Conservation (phyloP, 345 rosid genomes). For the Physaria fendleri region DNA sequence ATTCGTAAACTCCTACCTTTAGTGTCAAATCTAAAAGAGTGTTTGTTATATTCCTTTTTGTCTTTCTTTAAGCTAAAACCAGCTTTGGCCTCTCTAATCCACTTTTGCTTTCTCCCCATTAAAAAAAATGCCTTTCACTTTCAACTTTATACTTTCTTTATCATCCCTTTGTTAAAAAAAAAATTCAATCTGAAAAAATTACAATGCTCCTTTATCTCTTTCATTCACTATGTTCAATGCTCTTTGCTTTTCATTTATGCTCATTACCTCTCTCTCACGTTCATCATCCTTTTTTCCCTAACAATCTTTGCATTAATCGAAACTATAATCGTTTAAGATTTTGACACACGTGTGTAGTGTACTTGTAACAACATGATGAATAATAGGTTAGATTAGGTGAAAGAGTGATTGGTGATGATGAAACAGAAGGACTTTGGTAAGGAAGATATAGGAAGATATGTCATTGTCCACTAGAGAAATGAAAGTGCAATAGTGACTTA, state of each 20-base stretch:
- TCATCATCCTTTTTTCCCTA: slow-evolving; percentile 8
- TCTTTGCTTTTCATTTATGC: slow-evolving; percentile 15
- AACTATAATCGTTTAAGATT: not conserved
- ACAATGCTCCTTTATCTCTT: slow-evolving; percentile 18
- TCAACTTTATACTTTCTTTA: slow-evolving; percentile 27
- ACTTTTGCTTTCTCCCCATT: slow-evolving; percentile 24
- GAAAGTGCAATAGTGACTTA: slow-evolving; percentile 21
- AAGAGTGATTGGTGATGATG: slow-evolving; percentile 26
- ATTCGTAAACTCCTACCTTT: slow-evolving; percentile 16
- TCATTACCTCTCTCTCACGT: slow-evolving; percentile 14
- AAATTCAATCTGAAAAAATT: slow-evolving; percentile 15
- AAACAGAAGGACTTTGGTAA: slow-evolving; percentile 18
- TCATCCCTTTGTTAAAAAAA: slow-evolving; percentile 21
- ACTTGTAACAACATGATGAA: slow-evolving; percentile 15
- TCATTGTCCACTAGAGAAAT: slow-evolving; percentile 25
- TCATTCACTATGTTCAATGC: slow-evolving; percentile 20
- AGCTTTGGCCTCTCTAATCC: slow-evolving; percentile 23
- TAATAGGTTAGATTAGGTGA: slow-evolving; percentile 9
- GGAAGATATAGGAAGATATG: not conserved
- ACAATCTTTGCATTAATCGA: not conserved
- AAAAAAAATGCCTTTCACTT: slow-evolving; percentile 17
- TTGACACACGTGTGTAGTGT: not conserved
- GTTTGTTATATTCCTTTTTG: slow-evolving; percentile 25
- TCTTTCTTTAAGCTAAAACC: slow-evolving; percentile 26
- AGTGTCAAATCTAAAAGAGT: slow-evolving; percentile 21